phyloP scores from a whole-genome alignment of 306 rosid species.

The Urtica urens region DNA sequence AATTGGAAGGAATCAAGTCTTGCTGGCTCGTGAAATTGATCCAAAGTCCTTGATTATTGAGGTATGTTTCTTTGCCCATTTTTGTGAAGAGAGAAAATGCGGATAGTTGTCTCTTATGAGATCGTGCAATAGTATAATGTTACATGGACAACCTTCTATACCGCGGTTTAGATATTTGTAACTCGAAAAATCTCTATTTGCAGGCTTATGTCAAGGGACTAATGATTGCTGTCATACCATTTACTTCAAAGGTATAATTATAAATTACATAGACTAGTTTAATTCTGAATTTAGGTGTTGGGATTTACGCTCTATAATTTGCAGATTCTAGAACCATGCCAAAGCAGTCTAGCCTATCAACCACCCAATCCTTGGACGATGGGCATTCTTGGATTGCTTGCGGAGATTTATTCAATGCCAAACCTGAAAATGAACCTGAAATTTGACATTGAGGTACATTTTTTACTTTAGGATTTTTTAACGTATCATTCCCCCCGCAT shows the following conservation, averaged over 20 bases:
- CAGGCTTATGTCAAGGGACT: constrained; percentile 99
- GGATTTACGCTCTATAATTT: constrained; percentile 10
- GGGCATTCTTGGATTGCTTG: constrained; percentile 98
- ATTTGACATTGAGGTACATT: constrained; percentile 88
- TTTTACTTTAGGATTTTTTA: not conserved
- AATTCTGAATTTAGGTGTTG: constrained; percentile 8
- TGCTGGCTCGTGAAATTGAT: constrained; percentile 94
- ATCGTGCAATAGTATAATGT: not conserved
- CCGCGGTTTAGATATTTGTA: too few species aligned
- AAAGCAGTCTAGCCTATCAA: constrained; percentile 84
- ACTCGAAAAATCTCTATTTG: too few species aligned
- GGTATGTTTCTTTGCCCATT: constrained; percentile 30
- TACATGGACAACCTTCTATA: not conserved
- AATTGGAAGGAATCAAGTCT: constrained; percentile 89
- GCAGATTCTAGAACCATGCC: constrained; percentile 92
- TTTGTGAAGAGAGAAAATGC: not conserved
- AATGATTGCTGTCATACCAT: constrained; percentile 99
- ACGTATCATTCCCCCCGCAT: too few species aligned
- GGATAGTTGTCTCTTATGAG: not conserved
- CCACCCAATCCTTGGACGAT: constrained; percentile 99
- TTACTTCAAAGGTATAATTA: constrained; percentile 88
- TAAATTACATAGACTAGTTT: too few species aligned
- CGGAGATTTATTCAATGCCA: constrained; percentile 97
- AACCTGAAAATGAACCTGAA: constrained; percentile 98
- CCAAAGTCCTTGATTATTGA: constrained; percentile 95